Evolutionary conservation across 176 grass and related monocot genomes (phyloP).

Genomic region (Hyparrhenia diplandra): DNA sequence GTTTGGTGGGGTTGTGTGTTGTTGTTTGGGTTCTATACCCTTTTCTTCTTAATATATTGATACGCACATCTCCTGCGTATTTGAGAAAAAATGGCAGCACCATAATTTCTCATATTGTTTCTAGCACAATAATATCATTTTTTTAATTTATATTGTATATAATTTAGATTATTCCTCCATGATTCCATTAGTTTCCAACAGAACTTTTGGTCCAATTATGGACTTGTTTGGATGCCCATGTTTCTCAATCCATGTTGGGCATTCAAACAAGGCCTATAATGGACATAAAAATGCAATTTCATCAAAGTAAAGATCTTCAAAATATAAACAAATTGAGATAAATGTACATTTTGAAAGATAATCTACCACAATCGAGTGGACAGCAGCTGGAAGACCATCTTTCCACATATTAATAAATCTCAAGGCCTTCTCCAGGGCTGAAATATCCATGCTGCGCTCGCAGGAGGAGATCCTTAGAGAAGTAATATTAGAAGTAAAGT

Average conservation of each 20-base stretch:
- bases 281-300: not conserved
- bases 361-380: conserved; percentile 93
- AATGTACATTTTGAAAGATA: conserved; percentile 20
- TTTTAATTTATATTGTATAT: not conserved
- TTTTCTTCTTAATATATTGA: no score
- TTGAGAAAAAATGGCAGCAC: not conserved
- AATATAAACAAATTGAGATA: not conserved
- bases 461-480: conserved; percentile 99
- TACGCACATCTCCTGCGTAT: no score
- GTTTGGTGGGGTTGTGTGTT: no score
- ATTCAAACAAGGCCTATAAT: not conserved
- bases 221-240: not conserved
- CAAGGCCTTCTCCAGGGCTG: conserved; percentile 83
- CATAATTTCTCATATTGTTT: not conserved
- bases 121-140: not conserved
- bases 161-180: not conserved
- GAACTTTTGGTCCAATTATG: not conserved
- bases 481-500: conserved; percentile 82
- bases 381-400: conserved; percentile 78
- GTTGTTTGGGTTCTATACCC: no score
- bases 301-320: conserved; percentile 2
- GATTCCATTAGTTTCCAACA: not conserved
- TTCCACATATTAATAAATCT: conserved; percentile 83
- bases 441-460: conserved; percentile 95
- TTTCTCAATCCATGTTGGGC: no score